A percentile compares a stretch with the other conserved stretches of the same genome.
Conservation (phyloP, 495 filamentous ascomycete genomes). For the Aeminium ludgeri region DNA sequence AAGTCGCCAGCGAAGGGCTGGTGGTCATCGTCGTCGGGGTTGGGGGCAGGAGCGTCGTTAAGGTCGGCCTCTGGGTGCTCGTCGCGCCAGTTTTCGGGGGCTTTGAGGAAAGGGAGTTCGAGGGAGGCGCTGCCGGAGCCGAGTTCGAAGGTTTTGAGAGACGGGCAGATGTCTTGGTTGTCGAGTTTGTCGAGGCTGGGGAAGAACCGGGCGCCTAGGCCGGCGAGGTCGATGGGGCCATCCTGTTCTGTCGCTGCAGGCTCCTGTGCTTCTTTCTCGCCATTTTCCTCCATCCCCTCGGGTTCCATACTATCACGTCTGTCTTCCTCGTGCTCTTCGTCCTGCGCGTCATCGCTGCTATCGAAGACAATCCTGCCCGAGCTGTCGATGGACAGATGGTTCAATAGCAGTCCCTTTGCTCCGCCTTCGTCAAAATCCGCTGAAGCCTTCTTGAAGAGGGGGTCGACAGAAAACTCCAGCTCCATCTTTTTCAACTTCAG, state of each 20-base stretch:
- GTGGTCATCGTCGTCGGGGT: conserved; percentile 66
- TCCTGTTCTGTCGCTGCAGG: conserved; percentile 33
- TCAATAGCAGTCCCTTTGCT: conserved; percentile 85
- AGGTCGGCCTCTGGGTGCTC: conserved; percentile 29
- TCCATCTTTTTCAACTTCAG: conserved; percentile 94
- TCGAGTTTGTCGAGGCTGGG: conserved; percentile 62
- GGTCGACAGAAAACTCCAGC: conserved; percentile 90
- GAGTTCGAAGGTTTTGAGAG: conserved; percentile 79
- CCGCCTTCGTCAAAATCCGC: conserved; percentile 98
- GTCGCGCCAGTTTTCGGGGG: conserved; percentile 66
- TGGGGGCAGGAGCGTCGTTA: conserved; percentile 33
- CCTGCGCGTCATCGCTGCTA: conserved; percentile 79
- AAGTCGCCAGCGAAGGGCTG: conserved; percentile 50
- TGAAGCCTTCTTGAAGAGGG: conserved; percentile 93
- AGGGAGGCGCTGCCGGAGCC: conserved; percentile 68
- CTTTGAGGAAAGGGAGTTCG: conserved; percentile 83
- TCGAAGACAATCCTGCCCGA: conserved; percentile 92
- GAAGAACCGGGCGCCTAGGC: conserved; percentile 68
- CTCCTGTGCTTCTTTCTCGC: conserved; percentile 25
- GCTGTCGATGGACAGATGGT: conserved; percentile 84
- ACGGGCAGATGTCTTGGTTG: conserved; percentile 84
- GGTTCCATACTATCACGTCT: conserved; percentile 16
- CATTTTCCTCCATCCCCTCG: conserved; percentile 22
- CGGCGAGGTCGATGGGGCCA: conserved; percentile 58
- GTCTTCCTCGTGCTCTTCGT: conserved; percentile 30